A percentile compares a stretch with the other conserved stretches of the same genome.
phyloP scores from a whole-genome alignment of 2,329 filamentous ascomycete species.

The Cordyceps cateniannulata region DNA sequence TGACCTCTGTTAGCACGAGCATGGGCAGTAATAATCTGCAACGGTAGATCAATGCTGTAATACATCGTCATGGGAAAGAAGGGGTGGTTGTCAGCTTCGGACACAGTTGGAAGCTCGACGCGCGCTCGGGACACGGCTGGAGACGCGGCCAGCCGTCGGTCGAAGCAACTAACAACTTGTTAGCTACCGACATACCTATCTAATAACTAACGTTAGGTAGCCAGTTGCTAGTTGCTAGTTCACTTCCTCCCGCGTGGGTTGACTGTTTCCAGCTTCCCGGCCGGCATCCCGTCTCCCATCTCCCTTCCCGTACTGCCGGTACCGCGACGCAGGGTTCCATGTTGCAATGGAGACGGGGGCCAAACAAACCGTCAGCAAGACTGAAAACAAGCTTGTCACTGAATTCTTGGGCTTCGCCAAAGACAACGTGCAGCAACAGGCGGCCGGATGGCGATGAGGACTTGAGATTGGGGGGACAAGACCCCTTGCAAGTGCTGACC shows the following conservation, averaged over 20 bases:
- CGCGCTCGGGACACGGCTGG: not conserved
- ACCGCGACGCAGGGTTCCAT: constrained; percentile 1
- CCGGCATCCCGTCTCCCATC: not conserved
- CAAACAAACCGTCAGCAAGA: not conserved
- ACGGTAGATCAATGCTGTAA: not conserved
- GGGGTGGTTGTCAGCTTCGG: not conserved
- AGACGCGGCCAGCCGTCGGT: too few relatives aligned
- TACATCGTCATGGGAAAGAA: not conserved
- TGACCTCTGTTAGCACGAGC: too few relatives aligned
- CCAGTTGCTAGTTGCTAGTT: too few relatives aligned
- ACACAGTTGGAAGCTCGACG: not conserved
- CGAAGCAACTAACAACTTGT: not conserved
- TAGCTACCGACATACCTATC: too few relatives aligned
- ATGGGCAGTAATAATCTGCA: too few relatives aligned
- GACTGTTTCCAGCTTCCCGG: not conserved
- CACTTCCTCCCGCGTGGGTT: not conserved
- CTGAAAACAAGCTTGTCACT: not conserved
- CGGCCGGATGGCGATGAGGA: not conserved
- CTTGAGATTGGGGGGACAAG: not conserved
- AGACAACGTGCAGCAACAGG: not conserved
- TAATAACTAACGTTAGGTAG: too few relatives aligned
- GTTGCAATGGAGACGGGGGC: not conserved
- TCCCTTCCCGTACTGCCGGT: not conserved
- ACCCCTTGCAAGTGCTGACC: constrained; percentile 6
- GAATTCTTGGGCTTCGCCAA: not conserved